Evolutionary conservation across 2,329 filamentous ascomycete genomes (phyloP).

Genomic region (Harringtonia lauricola): DNA sequence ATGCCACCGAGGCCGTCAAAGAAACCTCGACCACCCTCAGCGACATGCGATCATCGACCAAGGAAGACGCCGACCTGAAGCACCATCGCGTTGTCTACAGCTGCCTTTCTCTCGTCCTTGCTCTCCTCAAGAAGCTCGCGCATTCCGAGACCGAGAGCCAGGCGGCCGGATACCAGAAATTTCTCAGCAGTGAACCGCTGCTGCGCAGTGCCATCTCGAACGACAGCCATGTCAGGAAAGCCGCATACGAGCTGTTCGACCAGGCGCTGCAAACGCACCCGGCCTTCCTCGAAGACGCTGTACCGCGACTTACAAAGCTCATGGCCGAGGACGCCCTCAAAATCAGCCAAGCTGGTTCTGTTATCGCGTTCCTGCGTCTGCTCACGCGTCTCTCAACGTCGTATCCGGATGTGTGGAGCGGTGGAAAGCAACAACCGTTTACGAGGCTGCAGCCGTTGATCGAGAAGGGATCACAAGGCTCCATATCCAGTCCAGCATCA

Average conservation of each 20-base stretch:
- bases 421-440: slow-evolving; percentile 36
- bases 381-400: slow-evolving; percentile 53
- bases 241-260: slow-evolving; percentile 39
- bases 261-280: slow-evolving; percentile 34
- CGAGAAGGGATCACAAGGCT: slow-evolving; percentile 75
- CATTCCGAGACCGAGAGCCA: slow-evolving; percentile 47
- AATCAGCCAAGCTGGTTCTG: slow-evolving; percentile 62
- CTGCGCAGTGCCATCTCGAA: slow-evolving; percentile 57
- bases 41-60: slow-evolving; percentile 73
- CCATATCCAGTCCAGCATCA: slow-evolving; percentile 27
- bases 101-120: slow-evolving; percentile 42
- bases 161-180: slow-evolving; percentile 48
- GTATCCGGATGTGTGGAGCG: slow-evolving; percentile 63
- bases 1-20: slow-evolving; percentile 66
- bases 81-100: slow-evolving; percentile 62
- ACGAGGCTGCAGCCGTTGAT: slow-evolving; percentile 59
- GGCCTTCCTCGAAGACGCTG: slow-evolving; percentile 34
- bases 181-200: slow-evolving; percentile 55
- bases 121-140: slow-evolving; percentile 38
- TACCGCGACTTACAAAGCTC: slow-evolving; percentile 39
- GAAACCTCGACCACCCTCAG: slow-evolving; percentile 77
- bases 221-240: slow-evolving; percentile 41
- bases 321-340: slow-evolving; percentile 67
- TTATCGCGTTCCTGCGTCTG: slow-evolving; percentile 57
- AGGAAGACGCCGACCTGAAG: slow-evolving; percentile 78